phyloP scores from a whole-genome alignment of 768 basidiomycete species.

The Mrakia frigida region DNA sequence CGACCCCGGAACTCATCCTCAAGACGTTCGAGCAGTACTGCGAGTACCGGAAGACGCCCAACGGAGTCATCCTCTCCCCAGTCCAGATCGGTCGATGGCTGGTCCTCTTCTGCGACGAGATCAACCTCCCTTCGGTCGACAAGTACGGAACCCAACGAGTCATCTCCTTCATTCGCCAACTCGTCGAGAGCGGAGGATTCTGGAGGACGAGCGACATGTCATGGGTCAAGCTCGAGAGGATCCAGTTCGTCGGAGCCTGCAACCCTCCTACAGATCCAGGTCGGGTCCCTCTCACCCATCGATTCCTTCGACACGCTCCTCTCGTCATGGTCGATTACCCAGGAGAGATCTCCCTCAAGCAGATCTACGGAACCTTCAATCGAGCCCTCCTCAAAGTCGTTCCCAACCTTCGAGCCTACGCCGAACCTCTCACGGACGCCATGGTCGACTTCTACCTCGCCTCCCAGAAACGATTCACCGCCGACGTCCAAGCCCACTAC shows the following conservation, averaged over 20 bases:
- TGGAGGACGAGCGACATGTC: slow-evolving; percentile 92
- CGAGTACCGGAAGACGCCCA: slow-evolving; percentile 96
- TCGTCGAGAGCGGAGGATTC: slow-evolving; percentile 90
- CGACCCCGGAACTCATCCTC: slow-evolving; percentile 92
- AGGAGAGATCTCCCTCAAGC: slow-evolving; percentile 90
- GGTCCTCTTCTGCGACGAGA: slow-evolving; percentile 99
- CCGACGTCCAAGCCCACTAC: slow-evolving; percentile 96
- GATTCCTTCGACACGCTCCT: slow-evolving; percentile 95
- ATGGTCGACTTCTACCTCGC: slow-evolving; percentile 95
- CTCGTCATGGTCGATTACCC: slow-evolving; percentile 99
- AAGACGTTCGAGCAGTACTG: slow-evolving; percentile 99
- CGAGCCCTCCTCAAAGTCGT: slow-evolving; percentile 92
- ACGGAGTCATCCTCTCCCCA: slow-evolving; percentile 92
- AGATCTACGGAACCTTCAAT: slow-evolving; percentile 98
- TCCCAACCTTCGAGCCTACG: slow-evolving; percentile 84
- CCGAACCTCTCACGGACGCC: slow-evolving; percentile 90
- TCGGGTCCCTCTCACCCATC: slow-evolving; percentile 93
- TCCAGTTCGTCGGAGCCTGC: slow-evolving; percentile 98
- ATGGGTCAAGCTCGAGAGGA: slow-evolving; percentile 97
- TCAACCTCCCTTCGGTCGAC: slow-evolving; percentile 93
- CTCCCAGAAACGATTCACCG: slow-evolving; percentile 89
- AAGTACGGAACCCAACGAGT: slow-evolving; percentile 98
- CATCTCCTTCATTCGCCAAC: slow-evolving; percentile 95
- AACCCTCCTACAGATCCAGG: slow-evolving; percentile 99
- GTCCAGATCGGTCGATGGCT: slow-evolving; percentile 95